Evolutionary conservation across 2,329 filamentous ascomycete species (phyloP), one percentile per base, ranked within the genome.

Genomic region (Stagonosporopsis vannaccii): DNA sequence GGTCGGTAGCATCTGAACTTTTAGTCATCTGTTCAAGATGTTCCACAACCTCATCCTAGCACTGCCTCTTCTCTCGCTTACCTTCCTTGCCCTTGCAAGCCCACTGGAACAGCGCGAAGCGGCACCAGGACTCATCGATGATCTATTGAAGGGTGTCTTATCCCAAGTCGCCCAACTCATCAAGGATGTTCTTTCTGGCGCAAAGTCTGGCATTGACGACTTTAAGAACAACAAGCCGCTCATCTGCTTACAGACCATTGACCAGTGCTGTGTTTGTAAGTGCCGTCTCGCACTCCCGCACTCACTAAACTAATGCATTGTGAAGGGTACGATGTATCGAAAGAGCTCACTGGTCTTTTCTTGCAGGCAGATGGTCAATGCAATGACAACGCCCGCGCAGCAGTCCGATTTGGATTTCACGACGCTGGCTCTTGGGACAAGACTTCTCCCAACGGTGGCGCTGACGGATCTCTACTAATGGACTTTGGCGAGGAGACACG

Each of bases 401-500:
- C 72, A n/a, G 51, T 75, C 19, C 72, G 72, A 11, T 58, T 73
- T 44, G 72, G 71, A 23, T 75, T 75, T 51, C 72, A 75, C 55
- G 72, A 75, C 48, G 73, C 73, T 2, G 72, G 70, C 9, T 54
- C 70, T 6, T 75, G 73, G 72, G 66, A 72, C 25, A 66, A 78
- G 51, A 69, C 72, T 60, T 67, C 75, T 40, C 59, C 61, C 32
- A 65, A 65, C 3, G 73, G 75, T 13, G 78, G 77, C 35, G 78
- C 77, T 15, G 77, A 80, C 50, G 78, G 78, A 35, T 78, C 76
- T 1, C 66, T 80, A 11, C 58, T 78, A 17, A 74, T 79, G 55
- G 65, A 72, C 26, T 65, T 73, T 37, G 66, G 70, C 22, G 78
- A 79, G 55, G 66, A 75, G 19, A 55, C 62, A 11, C 68, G 78